A percentile compares a stretch with the other conserved stretches of the same genome.
phyloP scores from a whole-genome alignment of 2,329 filamentous ascomycete species.

The Thermochaetoides dissita region DNA sequence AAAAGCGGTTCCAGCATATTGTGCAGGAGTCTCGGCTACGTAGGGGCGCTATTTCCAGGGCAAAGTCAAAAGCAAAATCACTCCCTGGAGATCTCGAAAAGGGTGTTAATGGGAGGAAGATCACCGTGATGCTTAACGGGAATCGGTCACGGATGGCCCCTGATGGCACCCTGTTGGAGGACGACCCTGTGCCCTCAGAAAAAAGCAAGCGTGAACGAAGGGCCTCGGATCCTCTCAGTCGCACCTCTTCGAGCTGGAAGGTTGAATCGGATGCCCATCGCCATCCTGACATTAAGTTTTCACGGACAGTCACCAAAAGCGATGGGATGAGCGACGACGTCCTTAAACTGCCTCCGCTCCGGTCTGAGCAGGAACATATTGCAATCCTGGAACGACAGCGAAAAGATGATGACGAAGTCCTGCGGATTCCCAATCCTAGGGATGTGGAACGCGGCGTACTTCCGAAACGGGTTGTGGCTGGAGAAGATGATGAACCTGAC shows the following conservation, averaged over 20 bases:
- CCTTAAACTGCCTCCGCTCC: conserved; percentile 35
- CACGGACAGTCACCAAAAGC: conserved; percentile 48
- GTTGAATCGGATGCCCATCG: conserved; percentile 3
- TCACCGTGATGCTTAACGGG: conserved; percentile 49
- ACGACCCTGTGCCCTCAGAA: conserved; percentile 5
- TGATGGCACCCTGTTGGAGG: conserved; percentile 40
- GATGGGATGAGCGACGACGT: conserved; percentile 38
- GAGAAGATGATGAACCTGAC: conserved; percentile 22
- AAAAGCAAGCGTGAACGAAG: too few relatives aligned
- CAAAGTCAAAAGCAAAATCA: conserved; percentile 36
- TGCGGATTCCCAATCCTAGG: conserved; percentile 82
- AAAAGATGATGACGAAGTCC: conserved; percentile 56
- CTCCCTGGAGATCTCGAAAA: conserved; percentile 39
- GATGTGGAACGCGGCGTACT: conserved; percentile 74
- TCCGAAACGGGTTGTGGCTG: conserved; percentile 39
- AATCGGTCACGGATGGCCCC: conserved; percentile 45
- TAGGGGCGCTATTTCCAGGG: conserved; percentile 49
- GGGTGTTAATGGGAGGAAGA: conserved; percentile 52
- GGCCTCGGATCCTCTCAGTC: too few relatives aligned
- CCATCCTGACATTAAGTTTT: conserved; percentile 48
- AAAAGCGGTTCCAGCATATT: conserved; percentile 82
- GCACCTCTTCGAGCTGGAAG: too few relatives aligned
- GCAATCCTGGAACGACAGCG: conserved; percentile 77
- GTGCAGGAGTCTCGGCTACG: conserved; percentile 57
- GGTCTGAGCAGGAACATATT: conserved; percentile 65